A percentile compares a stretch with the other conserved stretches of the same genome.
Evolutionary conservation across 768 basidiomycete species (phyloP).

Genomic region (Collybia sordida): DNA sequence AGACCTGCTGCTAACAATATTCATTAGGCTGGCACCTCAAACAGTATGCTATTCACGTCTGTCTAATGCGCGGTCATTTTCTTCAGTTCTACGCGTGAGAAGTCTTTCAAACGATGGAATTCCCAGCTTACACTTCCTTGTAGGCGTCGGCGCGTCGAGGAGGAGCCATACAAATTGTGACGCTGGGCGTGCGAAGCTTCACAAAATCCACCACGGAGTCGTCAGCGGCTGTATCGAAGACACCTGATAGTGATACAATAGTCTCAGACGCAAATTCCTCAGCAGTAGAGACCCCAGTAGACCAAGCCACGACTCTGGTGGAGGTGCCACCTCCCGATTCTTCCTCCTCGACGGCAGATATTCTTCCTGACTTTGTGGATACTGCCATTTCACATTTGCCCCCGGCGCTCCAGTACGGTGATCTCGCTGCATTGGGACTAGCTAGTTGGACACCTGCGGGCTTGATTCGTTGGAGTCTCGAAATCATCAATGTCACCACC

Average conservation of each 20-base stretch:
- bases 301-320: not conserved
- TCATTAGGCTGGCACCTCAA: conserved; percentile 11
- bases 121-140: not conserved
- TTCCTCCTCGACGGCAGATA: conserved; percentile 3
- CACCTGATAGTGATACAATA: not conserved
- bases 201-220: conserved; percentile 16
- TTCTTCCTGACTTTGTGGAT: conserved; percentile 18
- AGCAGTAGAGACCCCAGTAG: not conserved
- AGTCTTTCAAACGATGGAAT: not conserved
- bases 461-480: conserved; percentile 59
- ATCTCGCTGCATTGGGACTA: conserved; percentile 69
- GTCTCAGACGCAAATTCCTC: not conserved
- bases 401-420: conserved; percentile 65
- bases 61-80: conserved; percentile 16
- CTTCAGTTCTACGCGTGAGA: conserved; percentile 19
- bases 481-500: conserved; percentile 65
- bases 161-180: conserved; percentile 1
- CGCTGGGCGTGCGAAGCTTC: conserved; percentile 12
- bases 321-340: not conserved
- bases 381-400: conserved; percentile 26
- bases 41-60: conserved; percentile 4
- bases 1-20: not conserved
- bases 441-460: conserved; percentile 66
- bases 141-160: conserved; percentile 9
- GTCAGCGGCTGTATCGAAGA: conserved; percentile 4